Conservation (phyloP, 768 basidiomycete species). For the Pholiota molesta region DNA sequence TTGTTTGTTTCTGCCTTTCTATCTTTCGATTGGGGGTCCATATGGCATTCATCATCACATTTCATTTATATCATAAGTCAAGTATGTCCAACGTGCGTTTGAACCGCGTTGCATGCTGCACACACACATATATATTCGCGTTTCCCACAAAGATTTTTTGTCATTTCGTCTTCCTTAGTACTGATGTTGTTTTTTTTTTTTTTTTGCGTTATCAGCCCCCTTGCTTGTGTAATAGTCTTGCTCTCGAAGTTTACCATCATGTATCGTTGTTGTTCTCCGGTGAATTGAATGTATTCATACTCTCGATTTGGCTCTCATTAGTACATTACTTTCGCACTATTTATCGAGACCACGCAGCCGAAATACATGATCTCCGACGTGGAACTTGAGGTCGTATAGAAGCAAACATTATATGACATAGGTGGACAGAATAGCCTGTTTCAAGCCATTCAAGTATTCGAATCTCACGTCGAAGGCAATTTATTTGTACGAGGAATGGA, state of each 20-base stretch:
- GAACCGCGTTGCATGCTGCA: background rate
- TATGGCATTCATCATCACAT: background rate
- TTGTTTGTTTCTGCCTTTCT: background rate
- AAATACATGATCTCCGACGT: too few relatives aligned
- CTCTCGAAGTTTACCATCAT: constrained; percentile 6
- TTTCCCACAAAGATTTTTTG: background rate
- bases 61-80: background rate
- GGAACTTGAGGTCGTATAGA: too few relatives aligned
- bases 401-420: too few relatives aligned
- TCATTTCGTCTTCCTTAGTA: background rate
- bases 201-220: background rate
- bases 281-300: constrained; percentile 12
- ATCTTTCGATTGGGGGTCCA: background rate
- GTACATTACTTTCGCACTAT: too few relatives aligned
- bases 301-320: background rate
- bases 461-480: too few relatives aligned
- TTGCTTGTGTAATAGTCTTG: background rate
- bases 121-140: background rate
- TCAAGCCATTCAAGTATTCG: too few relatives aligned
- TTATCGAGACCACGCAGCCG: too few relatives aligned
- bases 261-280: constrained; percentile 6
- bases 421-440: too few relatives aligned
- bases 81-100: background rate
- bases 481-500: background rate
- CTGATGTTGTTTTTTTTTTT: constrained; percentile 1